These are phyloP conservation scores for Neurospora sp. DNA, from an alignment of 495 filamentous ascomycete species.

Conservation along the genomic window DNA sequence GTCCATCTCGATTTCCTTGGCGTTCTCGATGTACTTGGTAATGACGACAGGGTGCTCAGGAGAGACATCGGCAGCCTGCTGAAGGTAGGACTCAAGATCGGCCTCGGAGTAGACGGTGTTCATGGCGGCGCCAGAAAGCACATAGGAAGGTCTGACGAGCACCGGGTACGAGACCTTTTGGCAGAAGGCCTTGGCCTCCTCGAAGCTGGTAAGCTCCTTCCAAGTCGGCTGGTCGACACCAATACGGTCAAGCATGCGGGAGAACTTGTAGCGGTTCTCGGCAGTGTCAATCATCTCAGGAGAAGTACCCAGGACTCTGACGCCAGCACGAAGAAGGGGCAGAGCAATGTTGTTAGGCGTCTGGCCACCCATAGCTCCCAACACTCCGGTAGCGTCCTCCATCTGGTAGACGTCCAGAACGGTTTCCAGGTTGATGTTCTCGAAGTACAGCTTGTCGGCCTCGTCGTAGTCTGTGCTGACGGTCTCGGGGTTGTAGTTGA, in stretches of 20 bases:
- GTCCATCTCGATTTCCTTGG: conserved; percentile 96
- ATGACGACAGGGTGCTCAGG: conserved; percentile 96
- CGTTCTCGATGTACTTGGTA: conserved; percentile 96
- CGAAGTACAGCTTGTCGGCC: conserved; percentile 90
- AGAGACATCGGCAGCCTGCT: conserved; percentile 83
- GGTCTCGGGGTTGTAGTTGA: conserved; percentile 94
- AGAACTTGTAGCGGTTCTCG: conserved; percentile 98
- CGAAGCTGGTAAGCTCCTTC: conserved; percentile 89
- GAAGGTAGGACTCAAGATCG: conserved; percentile 80
- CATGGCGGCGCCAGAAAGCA: conserved; percentile 95
- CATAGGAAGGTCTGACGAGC: conserved; percentile 87
- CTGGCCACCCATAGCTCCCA: conserved; percentile 96
- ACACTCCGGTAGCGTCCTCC: conserved; percentile 78
- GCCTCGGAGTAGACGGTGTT: conserved; percentile 85
- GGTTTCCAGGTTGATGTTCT: conserved; percentile 93
- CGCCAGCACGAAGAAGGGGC: conserved; percentile 75
- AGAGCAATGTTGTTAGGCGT: conserved; percentile 98
- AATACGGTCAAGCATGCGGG: conserved; percentile 90
- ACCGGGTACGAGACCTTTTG: conserved; percentile 82
- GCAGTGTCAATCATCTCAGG: conserved; percentile 98
- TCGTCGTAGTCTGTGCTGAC: conserved; percentile 95
- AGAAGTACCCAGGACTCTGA: conserved; percentile 88
- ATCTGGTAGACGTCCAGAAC: conserved; percentile 92
- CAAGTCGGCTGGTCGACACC: conserved; percentile 95
- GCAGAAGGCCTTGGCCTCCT: conserved; percentile 79